Base-by-base conservation (phyloP, 768 basidiomycete genomes). In the Auriscalpium orientale region DNA sequence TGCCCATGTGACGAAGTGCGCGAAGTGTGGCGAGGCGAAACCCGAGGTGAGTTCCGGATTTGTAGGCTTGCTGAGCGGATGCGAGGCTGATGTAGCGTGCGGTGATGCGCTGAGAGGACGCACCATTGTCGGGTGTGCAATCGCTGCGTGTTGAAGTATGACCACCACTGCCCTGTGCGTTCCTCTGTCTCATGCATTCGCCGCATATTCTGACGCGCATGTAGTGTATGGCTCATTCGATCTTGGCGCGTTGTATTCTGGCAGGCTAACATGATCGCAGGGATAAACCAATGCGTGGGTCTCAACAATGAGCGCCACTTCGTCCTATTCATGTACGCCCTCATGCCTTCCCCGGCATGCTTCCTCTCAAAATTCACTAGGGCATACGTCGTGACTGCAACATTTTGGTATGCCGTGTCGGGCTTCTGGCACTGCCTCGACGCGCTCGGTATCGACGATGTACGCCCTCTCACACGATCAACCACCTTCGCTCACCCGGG, bases 251-350 rank as follows among this genome's bases (percentile, higher is more conserved):
- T 7, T 28, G 28, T 28, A 7, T 5, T 28, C 28, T 28, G n/a
- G n/a, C 7, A 28, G 28, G 28, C 28, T 28, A 7, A 28, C 4
- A 28, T 53, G n/a, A 33, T 37, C 45, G 8, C 65, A 94, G 91
- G 94, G 94, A 83, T 98, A 50, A 98, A 98, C 69, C 91, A 93
- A 81, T 98, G 95, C 67, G 95, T 99, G 46, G 95, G 95, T 11
- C 69, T 98, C 8, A 78, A 95, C 67, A 99, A 98, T 63, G 95
- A 98, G 67, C 84, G 95, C 0, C 93, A 98, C 71, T 99, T 99
- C 64, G 79, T 95, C 40, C 74, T 98, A 48, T 99, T 98, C 79
- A 87, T 98, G 91, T 91, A 59, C 54, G 85, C 71, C 8, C 16
- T 49, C 53, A 38, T 52, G 50, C 51, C 34, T 46, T 28, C 36